A percentile compares a stretch with the other conserved stretches of the same genome.
phyloP scores from a whole-genome alignment of 257 asterid species.

The Scutellaria baicalensis region DNA sequence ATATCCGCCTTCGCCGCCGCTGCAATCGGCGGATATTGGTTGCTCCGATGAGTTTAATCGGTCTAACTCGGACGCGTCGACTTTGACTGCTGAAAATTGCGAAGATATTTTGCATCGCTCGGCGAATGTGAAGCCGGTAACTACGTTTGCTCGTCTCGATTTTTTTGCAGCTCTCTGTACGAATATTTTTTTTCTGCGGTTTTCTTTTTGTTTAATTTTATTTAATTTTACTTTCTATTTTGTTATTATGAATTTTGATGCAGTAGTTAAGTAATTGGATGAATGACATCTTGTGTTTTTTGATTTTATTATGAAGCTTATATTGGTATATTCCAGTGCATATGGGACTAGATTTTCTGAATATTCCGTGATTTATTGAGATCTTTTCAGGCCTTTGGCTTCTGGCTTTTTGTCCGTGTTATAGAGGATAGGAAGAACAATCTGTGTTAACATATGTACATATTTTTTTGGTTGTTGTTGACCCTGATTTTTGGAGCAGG shows the following conservation, averaged over 20 bases:
- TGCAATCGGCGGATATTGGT: slow-evolving; percentile 11
- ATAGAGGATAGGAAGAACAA: not conserved
- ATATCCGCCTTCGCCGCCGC: not conserved
- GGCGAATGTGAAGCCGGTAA: slow-evolving; percentile 28
- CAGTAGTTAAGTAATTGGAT: not conserved
- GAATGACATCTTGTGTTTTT: not conserved
- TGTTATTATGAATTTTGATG: not conserved
- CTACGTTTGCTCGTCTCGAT: not conserved
- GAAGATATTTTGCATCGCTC: slow-evolving; percentile 18
- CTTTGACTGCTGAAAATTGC: slow-evolving; percentile 33
- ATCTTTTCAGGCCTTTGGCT: not conserved
- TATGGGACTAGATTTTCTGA: not conserved
- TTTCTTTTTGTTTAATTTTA: not conserved
- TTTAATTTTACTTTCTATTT: not conserved
- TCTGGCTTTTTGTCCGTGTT: not conserved
- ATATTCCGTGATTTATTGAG: not conserved
- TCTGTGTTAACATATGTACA: not conserved
- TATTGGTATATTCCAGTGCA: not conserved
- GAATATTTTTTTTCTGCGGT: not conserved
- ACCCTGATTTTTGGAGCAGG: not conserved
- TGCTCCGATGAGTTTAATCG: slow-evolving; percentile 29
- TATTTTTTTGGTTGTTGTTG: not conserved
- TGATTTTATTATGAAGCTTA: not conserved
- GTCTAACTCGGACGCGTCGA: slow-evolving; percentile 31
- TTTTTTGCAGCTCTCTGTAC: not conserved